Percentiles rank a stretch among this genome's conserved stretches.
These are phyloP conservation scores for Fusarium coffeatum DNA, from an alignment of 2,329 filamentous ascomycete genomes.

Conservation along the genomic window DNA sequence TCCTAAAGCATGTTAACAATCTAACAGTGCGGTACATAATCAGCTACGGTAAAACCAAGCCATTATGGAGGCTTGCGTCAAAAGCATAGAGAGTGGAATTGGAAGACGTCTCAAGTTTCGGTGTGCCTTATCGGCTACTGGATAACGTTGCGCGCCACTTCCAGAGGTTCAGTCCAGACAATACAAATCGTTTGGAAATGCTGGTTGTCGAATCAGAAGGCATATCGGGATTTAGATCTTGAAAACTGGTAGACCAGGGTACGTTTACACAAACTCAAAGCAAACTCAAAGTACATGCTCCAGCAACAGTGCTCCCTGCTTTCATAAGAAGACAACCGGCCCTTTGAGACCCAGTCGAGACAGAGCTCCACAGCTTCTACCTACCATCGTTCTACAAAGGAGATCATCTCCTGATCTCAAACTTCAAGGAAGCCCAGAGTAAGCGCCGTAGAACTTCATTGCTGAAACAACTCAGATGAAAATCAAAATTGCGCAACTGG, in stretches of 20 bases:
- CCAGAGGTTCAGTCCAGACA: fast-evolving
- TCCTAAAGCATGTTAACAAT: not conserved
- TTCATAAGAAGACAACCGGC: not conserved
- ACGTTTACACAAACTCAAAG: not conserved
- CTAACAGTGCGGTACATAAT: not conserved
- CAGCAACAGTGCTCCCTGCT: constrained; percentile 3
- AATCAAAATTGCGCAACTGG: not conserved
- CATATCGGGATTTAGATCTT: not conserved
- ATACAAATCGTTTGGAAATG: not conserved
- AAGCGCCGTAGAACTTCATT: not conserved
- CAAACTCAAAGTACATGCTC: not conserved
- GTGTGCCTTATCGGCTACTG: not conserved
- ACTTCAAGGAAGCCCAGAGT: constrained; percentile 2
- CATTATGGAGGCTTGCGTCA: not conserved
- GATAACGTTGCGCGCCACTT: not conserved
- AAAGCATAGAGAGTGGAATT: not conserved
- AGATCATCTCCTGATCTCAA: constrained; percentile 5
- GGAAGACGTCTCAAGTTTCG: not conserved
- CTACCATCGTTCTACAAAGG: not conserved
- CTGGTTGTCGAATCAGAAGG: not conserved
- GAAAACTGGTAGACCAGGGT: not conserved
- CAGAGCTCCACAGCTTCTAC: not conserved
- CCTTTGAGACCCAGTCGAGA: not conserved
- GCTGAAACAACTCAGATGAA: not conserved
- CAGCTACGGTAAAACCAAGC: fast-evolving